phyloP scores from a whole-genome alignment of 768 basidiomycete species.

The Hirschioporus abietinus region DNA sequence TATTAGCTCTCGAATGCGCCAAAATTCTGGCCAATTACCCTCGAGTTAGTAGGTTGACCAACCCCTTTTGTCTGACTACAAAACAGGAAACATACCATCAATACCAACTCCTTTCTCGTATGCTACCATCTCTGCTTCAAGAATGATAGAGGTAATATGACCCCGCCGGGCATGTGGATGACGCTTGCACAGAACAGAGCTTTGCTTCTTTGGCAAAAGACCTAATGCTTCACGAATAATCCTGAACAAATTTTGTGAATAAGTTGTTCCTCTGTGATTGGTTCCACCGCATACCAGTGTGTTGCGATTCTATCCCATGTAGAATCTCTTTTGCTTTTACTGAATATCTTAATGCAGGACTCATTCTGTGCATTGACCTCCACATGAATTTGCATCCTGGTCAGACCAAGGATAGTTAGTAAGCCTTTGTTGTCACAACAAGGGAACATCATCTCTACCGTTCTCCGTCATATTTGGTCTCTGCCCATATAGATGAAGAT shows the following conservation, averaged over 20 bases:
- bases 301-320: slow-evolving; percentile 70
- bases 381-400: slow-evolving; percentile 76
- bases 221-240: slow-evolving; percentile 60
- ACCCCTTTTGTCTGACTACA: too few species aligned
- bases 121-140: slow-evolving; percentile 91
- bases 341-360: slow-evolving; percentile 68
- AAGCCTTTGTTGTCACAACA: background rate
- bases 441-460: slow-evolving; percentile 25
- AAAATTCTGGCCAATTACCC: slow-evolving; percentile 52
- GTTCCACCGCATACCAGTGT: slow-evolving; percentile 37
- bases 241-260: slow-evolving; percentile 22
- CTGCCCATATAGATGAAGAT: slow-evolving; percentile 62
- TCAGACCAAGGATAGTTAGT: background rate
- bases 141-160: slow-evolving; percentile 27
- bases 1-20: slow-evolving; percentile 61
- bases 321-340: slow-evolving; percentile 83
- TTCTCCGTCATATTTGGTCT: slow-evolving; percentile 94
- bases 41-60: slow-evolving; percentile 3
- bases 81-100: slow-evolving; percentile 74
- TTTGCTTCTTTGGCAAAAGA: slow-evolving; percentile 21
- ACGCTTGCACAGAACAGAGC: background rate
- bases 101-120: slow-evolving; percentile 58
- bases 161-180: slow-evolving; percentile 4
- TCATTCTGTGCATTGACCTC: slow-evolving; percentile 34
- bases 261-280: background rate